Evolutionary conservation across 495 filamentous ascomycete species (phyloP), one percentile per base, ranked within the genome.

Genomic region (Penicillium egyptiacum): DNA sequence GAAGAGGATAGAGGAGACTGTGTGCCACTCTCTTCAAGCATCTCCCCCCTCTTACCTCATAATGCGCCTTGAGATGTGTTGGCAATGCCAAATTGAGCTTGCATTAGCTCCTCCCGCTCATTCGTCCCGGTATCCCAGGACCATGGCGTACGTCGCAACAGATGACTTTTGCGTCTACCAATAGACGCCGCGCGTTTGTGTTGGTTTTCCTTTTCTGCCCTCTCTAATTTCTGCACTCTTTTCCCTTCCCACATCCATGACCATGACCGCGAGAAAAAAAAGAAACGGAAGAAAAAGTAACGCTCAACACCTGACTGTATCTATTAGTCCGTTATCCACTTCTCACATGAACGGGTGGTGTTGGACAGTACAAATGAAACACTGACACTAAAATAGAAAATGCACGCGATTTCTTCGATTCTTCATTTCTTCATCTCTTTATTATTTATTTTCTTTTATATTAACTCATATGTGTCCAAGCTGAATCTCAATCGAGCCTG

Each of bases 151-250:
- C 53, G 60, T 61, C 59, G 55, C 57, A 63, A 57, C 66, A 64
- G 58, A 45, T 66, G 66, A 66, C 63, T 56, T 16, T 55, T 55
- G 42, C 46, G 41, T 66, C 61, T 55, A 59, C 66, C 66, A 68
- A 68, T 68, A 66, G 63, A 68, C 63, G 63, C 60, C 28, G 58
- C 58, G 66, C 66, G 56, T 63, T 63, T 57, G 50, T 66, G 66
- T 68, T 68, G 65, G 65, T 61, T 66, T 66, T 63, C 26, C 8
- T 7, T 23, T 30, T 37, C 26, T 48, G 28, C 42, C 33, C 17
- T 49, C 33, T 49, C 22, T 22, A 25, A 41, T 43, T 41, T 49
- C 35, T 39, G 35, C 35, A 17, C 16, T 57, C 37, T 25, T 47
- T 30, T 42, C 19, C 4, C 19, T 35, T 33, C 25, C 43, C 19